phyloP scores from a whole-genome alignment of 805 yeast genomes.

The Wickerhamiella occidentalis region DNA sequence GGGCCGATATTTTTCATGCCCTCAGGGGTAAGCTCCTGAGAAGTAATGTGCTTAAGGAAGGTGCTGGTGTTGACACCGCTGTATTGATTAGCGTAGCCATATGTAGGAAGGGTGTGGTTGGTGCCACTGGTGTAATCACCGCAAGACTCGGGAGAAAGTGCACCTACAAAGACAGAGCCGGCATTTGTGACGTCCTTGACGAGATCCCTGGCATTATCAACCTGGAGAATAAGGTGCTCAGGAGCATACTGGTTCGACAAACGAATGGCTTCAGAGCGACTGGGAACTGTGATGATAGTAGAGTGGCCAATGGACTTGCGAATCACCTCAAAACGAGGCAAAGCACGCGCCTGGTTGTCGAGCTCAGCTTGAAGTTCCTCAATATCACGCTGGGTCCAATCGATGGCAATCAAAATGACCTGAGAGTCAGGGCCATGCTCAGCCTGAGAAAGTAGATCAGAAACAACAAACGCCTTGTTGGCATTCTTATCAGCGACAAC shows the following conservation, averaged over 20 bases:
- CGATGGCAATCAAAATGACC: constrained; percentile 81
- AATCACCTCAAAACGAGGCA: constrained; percentile 89
- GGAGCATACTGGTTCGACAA: constrained; percentile 91
- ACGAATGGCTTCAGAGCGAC: constrained; percentile 69
- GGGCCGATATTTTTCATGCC: constrained; percentile 86
- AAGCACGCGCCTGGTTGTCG: constrained; percentile 62
- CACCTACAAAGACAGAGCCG: constrained; percentile 93
- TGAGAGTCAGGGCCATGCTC: constrained; percentile 99
- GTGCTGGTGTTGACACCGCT: constrained; percentile 95
- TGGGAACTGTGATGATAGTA: constrained; percentile 55
- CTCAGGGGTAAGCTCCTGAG: constrained; percentile 76
- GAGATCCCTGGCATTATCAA: constrained; percentile 60
- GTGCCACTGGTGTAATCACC: constrained; percentile 98
- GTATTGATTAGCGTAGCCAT: constrained; percentile 95
- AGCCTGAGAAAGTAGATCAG: constrained; percentile 92
- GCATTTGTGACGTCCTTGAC: constrained; percentile 78
- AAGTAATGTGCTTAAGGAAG: constrained; percentile 87
- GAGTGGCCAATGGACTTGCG: constrained; percentile 89
- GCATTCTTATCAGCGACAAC: constrained; percentile 82
- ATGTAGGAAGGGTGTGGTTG: constrained; percentile 95
- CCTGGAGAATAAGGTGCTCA: constrained; percentile 89
- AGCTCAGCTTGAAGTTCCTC: constrained; percentile 69
- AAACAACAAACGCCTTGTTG: constrained; percentile 94
- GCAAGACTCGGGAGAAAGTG: constrained; percentile 92
- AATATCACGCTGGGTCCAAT: constrained; percentile 47